A percentile compares a stretch with the other conserved stretches of the same genome.
These are phyloP conservation scores for Ichthyophthirius multifiliis DNA, from an alignment of 169 alveolate species.

Conservation along the genomic window DNA sequence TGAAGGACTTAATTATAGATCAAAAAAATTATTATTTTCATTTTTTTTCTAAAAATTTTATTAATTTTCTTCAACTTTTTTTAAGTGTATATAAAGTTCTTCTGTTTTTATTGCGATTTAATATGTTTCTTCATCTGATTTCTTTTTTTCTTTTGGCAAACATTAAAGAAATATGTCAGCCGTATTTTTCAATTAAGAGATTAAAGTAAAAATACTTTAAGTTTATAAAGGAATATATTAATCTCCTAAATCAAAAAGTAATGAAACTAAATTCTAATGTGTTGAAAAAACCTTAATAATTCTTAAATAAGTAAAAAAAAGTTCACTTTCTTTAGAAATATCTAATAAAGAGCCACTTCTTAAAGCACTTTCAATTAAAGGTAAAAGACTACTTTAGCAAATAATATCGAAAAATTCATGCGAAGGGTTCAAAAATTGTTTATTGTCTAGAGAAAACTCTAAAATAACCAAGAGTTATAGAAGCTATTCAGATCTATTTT, in stretches of 20 bases:
- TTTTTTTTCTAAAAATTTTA: too few relatives aligned
- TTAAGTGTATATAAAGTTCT: too few relatives aligned
- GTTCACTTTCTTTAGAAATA: conserved; percentile 77
- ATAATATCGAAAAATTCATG: conserved; percentile 48
- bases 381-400: conserved; percentile 76
- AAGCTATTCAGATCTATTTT: conserved; percentile 58
- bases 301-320: conserved; percentile 67
- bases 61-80: too few relatives aligned
- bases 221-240: conserved; percentile 73
- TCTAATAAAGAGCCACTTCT: conserved; percentile 84
- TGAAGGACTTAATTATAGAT: too few relatives aligned
- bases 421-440: conserved; percentile 54
- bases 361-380: conserved; percentile 80
- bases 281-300: conserved; percentile 55
- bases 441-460: conserved; percentile 53
- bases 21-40: too few relatives aligned
- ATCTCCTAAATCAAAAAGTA: conserved; percentile 71
- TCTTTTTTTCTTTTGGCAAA: not conserved
- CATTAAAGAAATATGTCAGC: conserved; percentile 67
- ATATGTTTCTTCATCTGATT: too few relatives aligned
- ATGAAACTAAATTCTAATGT: conserved; percentile 46
- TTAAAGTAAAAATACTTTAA: conserved; percentile 55
- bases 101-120: too few relatives aligned
- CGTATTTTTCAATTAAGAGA: conserved; percentile 48
- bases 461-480: conserved; percentile 61